A percentile compares a stretch with the other conserved stretches of the same genome.
phyloP scores from a whole-genome alignment of 257 asterid species.

The Penstemon eatonii region DNA sequence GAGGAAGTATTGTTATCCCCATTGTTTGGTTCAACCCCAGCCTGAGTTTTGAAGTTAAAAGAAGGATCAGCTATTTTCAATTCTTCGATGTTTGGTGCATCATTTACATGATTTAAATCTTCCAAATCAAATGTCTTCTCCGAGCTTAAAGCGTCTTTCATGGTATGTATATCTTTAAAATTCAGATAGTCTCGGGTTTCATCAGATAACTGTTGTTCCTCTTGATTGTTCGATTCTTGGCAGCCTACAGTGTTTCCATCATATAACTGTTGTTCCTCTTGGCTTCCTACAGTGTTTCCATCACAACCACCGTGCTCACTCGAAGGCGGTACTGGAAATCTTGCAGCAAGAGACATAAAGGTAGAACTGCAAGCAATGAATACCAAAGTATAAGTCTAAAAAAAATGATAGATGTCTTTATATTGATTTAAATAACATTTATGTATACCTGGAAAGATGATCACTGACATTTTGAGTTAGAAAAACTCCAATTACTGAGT shows the following conservation, averaged over 20 bases:
- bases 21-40: not conserved
- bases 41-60: not conserved
- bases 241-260: not conserved
- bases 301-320: constrained; percentile 18
- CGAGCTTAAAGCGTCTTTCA: too few relatives aligned
- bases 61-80: constrained; percentile 1
- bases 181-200: too few relatives aligned
- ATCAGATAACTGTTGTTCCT: too few relatives aligned
- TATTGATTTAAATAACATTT: not conserved
- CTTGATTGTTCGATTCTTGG: not conserved
- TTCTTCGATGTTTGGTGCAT: constrained; percentile 1
- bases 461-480: constrained; percentile 67
- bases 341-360: constrained; percentile 52
- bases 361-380: constrained; percentile 43
- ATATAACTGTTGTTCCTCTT: not conserved
- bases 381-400: not conserved
- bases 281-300: constrained; percentile 6
- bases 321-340: constrained; percentile 33
- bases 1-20: not conserved
- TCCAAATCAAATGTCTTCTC: not conserved
- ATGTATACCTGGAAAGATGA: constrained; percentile 50
- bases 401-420: not conserved
- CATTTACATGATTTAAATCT: not conserved
- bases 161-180: too few relatives aligned
- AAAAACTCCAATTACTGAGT: constrained; percentile 57